Conservation (phyloP, 345 rosid species). For the Hevea brasiliensis region DNA sequence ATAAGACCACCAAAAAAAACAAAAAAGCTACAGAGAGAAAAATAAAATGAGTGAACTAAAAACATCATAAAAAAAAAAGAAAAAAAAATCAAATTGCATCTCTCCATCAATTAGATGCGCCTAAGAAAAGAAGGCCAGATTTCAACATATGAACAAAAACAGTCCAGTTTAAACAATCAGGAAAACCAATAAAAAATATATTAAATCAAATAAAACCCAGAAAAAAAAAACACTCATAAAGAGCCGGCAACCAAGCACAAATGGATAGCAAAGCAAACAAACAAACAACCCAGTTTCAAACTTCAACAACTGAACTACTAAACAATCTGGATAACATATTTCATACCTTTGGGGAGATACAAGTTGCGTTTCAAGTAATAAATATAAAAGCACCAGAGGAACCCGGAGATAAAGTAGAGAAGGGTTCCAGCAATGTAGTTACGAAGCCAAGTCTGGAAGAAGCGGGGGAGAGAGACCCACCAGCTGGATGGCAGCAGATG, state of each 20-base stretch:
- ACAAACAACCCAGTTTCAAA: neutral
- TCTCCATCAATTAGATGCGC: too few relatives aligned
- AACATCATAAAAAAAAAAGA: too few relatives aligned
- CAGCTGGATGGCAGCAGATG: slow-evolving; percentile 50
- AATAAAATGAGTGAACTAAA: too few relatives aligned
- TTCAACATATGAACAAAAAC: neutral
- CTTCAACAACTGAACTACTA: neutral
- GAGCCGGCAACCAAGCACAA: too few relatives aligned
- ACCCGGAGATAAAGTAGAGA: slow-evolving; percentile 73
- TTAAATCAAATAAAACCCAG: neutral
- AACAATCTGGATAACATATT: neutral
- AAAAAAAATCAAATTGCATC: too few relatives aligned
- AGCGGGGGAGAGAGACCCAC: slow-evolving; percentile 69
- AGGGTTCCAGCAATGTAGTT: slow-evolving; percentile 75
- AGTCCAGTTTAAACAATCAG: neutral
- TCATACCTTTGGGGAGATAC: slow-evolving; percentile 70
- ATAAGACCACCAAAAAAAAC: too few relatives aligned
- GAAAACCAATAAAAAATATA: neutral
- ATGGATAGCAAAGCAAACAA: neutral
- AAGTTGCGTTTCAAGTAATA: slow-evolving; percentile 78
- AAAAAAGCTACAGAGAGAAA: too few relatives aligned
- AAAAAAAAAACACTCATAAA: too few relatives aligned
- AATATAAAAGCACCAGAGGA: slow-evolving; percentile 90
- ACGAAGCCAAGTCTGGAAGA: slow-evolving; percentile 85
- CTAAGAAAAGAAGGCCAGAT: neutral